Evolutionary conservation across 2,329 filamentous ascomycete genomes (phyloP), one percentile per base, ranked within the genome.

Genomic region (Colletotrichum sidae): DNA sequence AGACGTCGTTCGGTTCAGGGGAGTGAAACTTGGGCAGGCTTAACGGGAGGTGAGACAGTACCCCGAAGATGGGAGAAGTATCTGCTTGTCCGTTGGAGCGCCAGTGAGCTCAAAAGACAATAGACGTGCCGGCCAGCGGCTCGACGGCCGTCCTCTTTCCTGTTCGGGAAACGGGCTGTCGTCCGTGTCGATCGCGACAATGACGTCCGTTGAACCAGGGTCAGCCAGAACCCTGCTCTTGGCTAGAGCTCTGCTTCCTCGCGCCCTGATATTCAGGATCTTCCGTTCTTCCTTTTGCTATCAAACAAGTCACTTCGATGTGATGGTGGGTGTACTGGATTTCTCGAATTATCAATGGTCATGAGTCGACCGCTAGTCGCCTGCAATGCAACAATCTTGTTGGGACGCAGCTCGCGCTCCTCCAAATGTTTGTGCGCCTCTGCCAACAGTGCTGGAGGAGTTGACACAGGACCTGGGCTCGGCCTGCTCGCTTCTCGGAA

Each of bases 171-270:
- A 42, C 58, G 46, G 52, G 52, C 53, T 63, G 58, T 53, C 47
- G 52, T 57, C 63, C 58, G 37, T 63, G 58, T 62, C 63, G 63
- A 65, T 57, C 52, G 53, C 41, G 52, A 42, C 47, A 52, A 65
- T 65, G 63, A 65, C 63, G 63, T 65, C 58, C 58, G 47, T 51
- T 51, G 41, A 47, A 47, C 37, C 46, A 17, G 12, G 42, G 42
- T 33, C 51, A 46, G 38, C 44, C 50, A 51, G 56, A 47, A 52
- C 38, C 45, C 45, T 60, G 62, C 12, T 53, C 39, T 37, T 60
- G 17, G 50, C 35, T 35, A 39, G 41, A n/a, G 41, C 60, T 38
- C 53, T 50, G 37, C 42, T 57, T 35, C 13, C 37, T 46, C n/a
- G 25, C 58, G 33, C 17, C 15, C 49, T 53, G 39, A 17, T 8